A percentile compares a stretch with the other conserved stretches of the same genome.
Evolutionary conservation across 1,284 basidiomycete genomes (phyloP).

Genomic region (Ceratobasidium theobromae): DNA sequence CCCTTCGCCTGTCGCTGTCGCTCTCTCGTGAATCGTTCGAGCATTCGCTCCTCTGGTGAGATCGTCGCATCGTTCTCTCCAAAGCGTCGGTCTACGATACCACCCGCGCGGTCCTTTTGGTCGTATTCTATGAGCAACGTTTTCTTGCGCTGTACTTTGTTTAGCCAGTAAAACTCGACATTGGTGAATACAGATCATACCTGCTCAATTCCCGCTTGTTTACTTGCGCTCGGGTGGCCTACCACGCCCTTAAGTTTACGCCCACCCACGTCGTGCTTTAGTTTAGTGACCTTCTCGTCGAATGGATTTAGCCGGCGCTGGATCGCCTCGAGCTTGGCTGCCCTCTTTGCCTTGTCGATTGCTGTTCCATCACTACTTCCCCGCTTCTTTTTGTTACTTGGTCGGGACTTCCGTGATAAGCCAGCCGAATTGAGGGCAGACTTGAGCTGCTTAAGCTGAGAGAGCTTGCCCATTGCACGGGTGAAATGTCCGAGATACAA

Average conservation of each 20-base stretch:
- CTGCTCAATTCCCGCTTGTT: constrained; percentile 87
- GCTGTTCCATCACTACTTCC: constrained; percentile 56
- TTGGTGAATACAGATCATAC: constrained; percentile 50
- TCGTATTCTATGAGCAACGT: constrained; percentile 87
- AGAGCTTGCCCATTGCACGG: constrained; percentile 44
- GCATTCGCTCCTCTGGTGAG: constrained; percentile 93
- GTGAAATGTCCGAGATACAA: background rate
- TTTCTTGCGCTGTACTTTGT: constrained; percentile 66
- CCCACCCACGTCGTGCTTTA: constrained; percentile 91
- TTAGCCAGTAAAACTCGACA: constrained; percentile 11
- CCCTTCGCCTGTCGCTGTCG: constrained; percentile 78
- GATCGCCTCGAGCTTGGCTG: constrained; percentile 82
- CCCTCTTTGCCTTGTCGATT: constrained; percentile 75
- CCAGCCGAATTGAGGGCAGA: constrained; percentile 77
- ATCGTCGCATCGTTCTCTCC: constrained; percentile 93
- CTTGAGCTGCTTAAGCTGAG: constrained; percentile 86
- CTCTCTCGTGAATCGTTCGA: constrained; percentile 94
- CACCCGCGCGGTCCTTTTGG: constrained; percentile 75
- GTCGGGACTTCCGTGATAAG: constrained; percentile 54
- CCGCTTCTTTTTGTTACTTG: constrained; percentile 68
- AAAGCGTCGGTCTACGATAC: constrained; percentile 91
- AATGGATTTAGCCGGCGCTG: constrained; percentile 88
- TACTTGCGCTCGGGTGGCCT: constrained; percentile 83
- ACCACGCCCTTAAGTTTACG: constrained; percentile 80
- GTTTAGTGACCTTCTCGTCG: constrained; percentile 85